These are phyloP conservation scores for Calocybe cyanea DNA, from an alignment of 768 basidiomycete species.

Conservation along the genomic window DNA sequence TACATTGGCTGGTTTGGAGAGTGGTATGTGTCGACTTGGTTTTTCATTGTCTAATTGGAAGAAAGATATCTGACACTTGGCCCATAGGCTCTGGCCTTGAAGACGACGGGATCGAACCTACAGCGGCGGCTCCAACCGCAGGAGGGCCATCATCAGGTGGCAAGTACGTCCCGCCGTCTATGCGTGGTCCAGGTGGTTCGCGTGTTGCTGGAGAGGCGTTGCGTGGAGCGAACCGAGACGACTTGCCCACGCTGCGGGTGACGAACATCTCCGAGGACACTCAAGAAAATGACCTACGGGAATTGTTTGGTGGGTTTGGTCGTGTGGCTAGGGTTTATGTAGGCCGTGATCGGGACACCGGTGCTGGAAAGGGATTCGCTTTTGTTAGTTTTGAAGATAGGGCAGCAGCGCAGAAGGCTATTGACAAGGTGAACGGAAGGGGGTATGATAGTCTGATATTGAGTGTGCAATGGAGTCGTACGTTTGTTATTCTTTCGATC, in stretches of 20 bases:
- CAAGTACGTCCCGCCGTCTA: slow-evolving; percentile 93
- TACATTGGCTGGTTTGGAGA: slow-evolving; percentile 74
- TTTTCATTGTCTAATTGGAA: not conserved
- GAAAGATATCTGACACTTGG: slow-evolving; percentile 5
- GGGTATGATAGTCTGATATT: slow-evolving; percentile 91
- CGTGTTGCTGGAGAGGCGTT: slow-evolving; percentile 77
- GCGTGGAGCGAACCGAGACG: slow-evolving; percentile 71
- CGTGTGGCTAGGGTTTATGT: slow-evolving; percentile 89
- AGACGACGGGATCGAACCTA: slow-evolving; percentile 28
- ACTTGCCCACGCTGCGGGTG: slow-evolving; percentile 93
- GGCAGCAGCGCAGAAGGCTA: slow-evolving; percentile 76
- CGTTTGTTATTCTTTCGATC: slow-evolving; percentile 22
- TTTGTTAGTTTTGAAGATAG: slow-evolving; percentile 94
- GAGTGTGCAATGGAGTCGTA: slow-evolving; percentile 61
- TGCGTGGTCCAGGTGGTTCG: slow-evolving; percentile 63
- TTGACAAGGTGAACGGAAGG: slow-evolving; percentile 87
- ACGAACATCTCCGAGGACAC: slow-evolving; percentile 97
- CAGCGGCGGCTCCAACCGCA: slow-evolving; percentile 33
- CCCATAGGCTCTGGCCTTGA: slow-evolving; percentile 33
- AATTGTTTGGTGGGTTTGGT: slow-evolving; percentile 85
- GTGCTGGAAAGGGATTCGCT: slow-evolving; percentile 93
- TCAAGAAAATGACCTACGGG: slow-evolving; percentile 89
- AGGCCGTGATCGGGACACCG: slow-evolving; percentile 91
- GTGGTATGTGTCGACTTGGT: slow-evolving; percentile 33
- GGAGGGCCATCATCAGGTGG: slow-evolving; percentile 43